Evolutionary conservation across 192 early-diverging fungal species (phyloP), one percentile per base, ranked within the genome.

Genomic region (Podila horticola): DNA sequence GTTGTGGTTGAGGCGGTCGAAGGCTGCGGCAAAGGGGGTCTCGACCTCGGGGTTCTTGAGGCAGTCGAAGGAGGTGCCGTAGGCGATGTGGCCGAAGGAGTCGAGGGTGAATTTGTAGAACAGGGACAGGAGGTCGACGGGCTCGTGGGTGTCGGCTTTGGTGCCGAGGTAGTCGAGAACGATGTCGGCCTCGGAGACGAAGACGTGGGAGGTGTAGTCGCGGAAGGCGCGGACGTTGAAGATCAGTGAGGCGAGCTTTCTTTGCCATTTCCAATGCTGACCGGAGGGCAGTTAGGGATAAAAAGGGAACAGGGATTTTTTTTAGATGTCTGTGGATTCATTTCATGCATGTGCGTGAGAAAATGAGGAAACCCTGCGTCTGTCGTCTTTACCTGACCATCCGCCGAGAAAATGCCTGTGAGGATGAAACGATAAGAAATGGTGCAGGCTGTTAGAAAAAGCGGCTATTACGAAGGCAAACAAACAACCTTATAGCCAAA

Each of bases 21-120:
- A 91, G 7, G 89, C 82, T 29, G n/a, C 60, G 0, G 89, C 89
- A 85, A 92, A 90, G 11, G 72, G 71, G 24, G 67, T 57, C 48
- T 64, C 71, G 0, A 72, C 62, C 6, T 58, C 68, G 5, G 79
- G 74, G 19, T 79, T 67, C 15, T 38, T 71, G 38, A 85, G 73
- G 30, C 74, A 76, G 13, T 72, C 71, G 26, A 85, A 76, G 15
- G 79, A 68, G n/a, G 72, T 45, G 10, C 79, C 71, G 57, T 82
- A 85, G 17, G 71, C 74, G 33, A 85, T 85, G 61, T 82, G 75
- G 19, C 69, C 72, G 71, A 79, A 72, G 0, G 71, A 74, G 58
- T 75, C 70, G 57, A 87, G 33, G 2, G 86, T 89, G 51, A 79
- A 87, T 33, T 85, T 79, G 52, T 71, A 85, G 48, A 87, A 84